phyloP scores from a whole-genome alignment of 768 basidiomycete genomes.

The Clitopilus passeckerianus region DNA sequence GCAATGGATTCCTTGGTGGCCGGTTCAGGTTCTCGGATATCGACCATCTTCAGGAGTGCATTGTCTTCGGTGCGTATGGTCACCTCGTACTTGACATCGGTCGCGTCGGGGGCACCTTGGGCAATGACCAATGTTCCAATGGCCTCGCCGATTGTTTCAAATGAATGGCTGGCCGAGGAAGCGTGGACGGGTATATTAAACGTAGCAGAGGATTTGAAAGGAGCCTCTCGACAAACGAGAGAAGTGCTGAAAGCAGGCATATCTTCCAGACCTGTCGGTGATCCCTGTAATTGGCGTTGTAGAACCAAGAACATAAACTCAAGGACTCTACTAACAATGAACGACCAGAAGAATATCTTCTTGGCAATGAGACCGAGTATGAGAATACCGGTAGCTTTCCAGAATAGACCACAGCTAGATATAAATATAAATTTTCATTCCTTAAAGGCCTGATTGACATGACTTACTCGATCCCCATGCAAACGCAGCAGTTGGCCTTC shows the following conservation, averaged over 20 bases:
- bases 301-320: neutral
- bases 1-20: constrained; percentile 15
- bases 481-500: constrained; percentile 38
- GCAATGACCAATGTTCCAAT: constrained; percentile 48
- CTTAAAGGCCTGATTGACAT: neutral
- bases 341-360: constrained; percentile 35
- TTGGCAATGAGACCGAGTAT: constrained; percentile 34
- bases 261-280: constrained; percentile 45
- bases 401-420: constrained; percentile 44
- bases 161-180: constrained; percentile 27
- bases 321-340: constrained; percentile 28
- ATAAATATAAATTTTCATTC: neutral
- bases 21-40: constrained; percentile 27
- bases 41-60: constrained; percentile 31
- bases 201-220: constrained; percentile 28
- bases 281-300: constrained; percentile 24
- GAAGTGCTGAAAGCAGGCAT: constrained; percentile 52
- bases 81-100: constrained; percentile 45
- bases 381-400: constrained; percentile 54
- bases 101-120: constrained; percentile 32
- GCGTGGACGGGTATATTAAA: constrained; percentile 32
- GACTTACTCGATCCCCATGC: constrained; percentile 29
- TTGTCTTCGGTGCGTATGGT: constrained; percentile 38
- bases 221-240: constrained; percentile 41
- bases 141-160: constrained; percentile 44